Conservation (phyloP, 1,139 yeast species). For the Ogataea hybrid region DNA sequence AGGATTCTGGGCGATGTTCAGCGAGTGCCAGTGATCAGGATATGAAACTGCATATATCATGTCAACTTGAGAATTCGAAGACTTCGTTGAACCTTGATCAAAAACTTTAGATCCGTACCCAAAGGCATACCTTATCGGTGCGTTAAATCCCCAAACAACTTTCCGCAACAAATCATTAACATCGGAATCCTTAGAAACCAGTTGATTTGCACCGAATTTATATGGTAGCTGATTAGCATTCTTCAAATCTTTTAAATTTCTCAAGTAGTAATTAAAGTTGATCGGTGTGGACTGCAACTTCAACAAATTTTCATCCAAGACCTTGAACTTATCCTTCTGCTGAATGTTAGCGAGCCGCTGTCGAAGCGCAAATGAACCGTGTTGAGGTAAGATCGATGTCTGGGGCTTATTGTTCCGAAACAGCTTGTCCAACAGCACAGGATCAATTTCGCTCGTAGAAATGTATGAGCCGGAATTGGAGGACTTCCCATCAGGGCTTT, state of each 20-base stretch:
- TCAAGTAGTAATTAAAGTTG: conserved; percentile 38
- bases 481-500: conserved; percentile 5
- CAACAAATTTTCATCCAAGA: conserved; percentile 26
- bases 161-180: conserved; percentile 46
- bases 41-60: conserved; percentile 81
- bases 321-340: conserved; percentile 21
- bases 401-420: conserved; percentile 27
- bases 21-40: conserved; percentile 70
- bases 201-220: conserved; percentile 59
- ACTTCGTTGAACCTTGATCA: conserved; percentile 57
- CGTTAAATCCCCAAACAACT: conserved; percentile 56
- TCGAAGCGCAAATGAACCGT: conserved; percentile 18
- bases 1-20: conserved; percentile 63
- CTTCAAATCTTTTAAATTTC: conserved; percentile 31
- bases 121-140: conserved; percentile 72
- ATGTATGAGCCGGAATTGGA: conserved; percentile 1
- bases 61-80: conserved; percentile 70
- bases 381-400: conserved; percentile 8
- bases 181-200: conserved; percentile 40
- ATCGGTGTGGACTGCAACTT: conserved; percentile 33
- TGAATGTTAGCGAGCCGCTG: conserved; percentile 21
- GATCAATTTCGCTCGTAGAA: conserved; percentile 23
- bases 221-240: conserved; percentile 50
- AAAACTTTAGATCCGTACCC: conserved; percentile 98
- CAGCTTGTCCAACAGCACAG: conserved; percentile 27